Percentiles rank a stretch among this genome's conserved stretches.
Evolutionary conservation across 2,329 filamentous ascomycete species (phyloP).

Genomic region (Paraphoma sp.): DNA sequence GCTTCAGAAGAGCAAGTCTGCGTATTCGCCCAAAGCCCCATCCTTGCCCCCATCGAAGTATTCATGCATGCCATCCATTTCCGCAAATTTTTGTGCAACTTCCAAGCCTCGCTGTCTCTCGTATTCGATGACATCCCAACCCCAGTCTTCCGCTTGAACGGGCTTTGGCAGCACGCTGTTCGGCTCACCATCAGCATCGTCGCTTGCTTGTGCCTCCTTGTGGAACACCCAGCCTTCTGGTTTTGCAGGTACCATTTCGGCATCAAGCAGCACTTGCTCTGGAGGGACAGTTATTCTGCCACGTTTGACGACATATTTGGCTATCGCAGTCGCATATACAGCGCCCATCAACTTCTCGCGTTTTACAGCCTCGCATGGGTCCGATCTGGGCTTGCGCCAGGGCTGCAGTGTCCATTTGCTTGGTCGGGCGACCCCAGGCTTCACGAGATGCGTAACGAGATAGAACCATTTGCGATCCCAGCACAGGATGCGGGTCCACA

Average conservation of each 20-base stretch:
- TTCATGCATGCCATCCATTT: slow-evolving; percentile 60
- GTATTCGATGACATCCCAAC: slow-evolving; percentile 37
- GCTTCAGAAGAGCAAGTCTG: slow-evolving; percentile 43
- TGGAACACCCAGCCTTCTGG: slow-evolving; percentile 63
- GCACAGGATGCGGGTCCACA: slow-evolving; percentile 55
- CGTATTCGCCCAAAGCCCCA: slow-evolving; percentile 53
- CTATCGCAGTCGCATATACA: slow-evolving; percentile 58
- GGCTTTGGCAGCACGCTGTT: slow-evolving; percentile 24
- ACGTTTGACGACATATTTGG: slow-evolving; percentile 59
- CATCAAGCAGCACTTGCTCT: slow-evolving; percentile 73
- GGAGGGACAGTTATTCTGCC: slow-evolving; percentile 82
- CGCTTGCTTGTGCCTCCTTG: slow-evolving; percentile 8
- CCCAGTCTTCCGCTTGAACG: background rate
- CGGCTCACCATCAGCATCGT: slow-evolving; percentile 11
- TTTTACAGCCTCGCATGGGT: slow-evolving; percentile 27
- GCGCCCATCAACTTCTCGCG: slow-evolving; percentile 48
- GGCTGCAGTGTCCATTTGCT: slow-evolving; percentile 54
- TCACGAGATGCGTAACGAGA: slow-evolving; percentile 55
- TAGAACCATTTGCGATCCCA: slow-evolving; percentile 62
- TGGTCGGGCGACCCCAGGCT: slow-evolving; percentile 52
- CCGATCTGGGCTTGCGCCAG: slow-evolving; percentile 45
- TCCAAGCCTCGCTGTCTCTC: slow-evolving; percentile 59
- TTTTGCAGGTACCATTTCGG: slow-evolving; percentile 74
- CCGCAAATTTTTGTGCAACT: slow-evolving; percentile 62
- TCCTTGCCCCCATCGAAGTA: slow-evolving; percentile 55